phyloP scores from a whole-genome alignment of 192 early-diverging fungal species.

The Geranomyces variabilis region DNA sequence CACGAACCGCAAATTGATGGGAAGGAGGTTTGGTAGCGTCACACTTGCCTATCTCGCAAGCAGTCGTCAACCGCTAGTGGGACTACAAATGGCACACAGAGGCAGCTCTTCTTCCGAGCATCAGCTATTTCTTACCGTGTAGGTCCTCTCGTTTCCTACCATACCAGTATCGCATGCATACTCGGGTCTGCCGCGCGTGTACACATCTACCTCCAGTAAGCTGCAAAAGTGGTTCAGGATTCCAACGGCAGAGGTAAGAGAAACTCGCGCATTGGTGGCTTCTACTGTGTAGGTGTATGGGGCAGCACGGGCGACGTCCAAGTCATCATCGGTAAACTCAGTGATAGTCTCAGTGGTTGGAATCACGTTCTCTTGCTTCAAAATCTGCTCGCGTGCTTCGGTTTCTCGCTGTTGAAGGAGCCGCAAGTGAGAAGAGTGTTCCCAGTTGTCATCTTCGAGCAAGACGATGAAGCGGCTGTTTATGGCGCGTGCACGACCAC shows the following conservation, averaged over 20 bases:
- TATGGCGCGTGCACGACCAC: constrained; percentile 76
- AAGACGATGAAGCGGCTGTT: constrained; percentile 76
- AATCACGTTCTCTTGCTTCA: constrained; percentile 28
- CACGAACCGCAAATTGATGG: constrained; percentile 25
- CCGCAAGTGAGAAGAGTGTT: constrained; percentile 16
- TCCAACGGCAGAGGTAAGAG: constrained; percentile 66
- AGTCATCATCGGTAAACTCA: constrained; percentile 44
- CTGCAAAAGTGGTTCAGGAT: constrained; percentile 75
- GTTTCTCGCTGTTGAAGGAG: background rate
- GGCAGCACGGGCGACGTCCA: constrained; percentile 21
- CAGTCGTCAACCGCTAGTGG: background rate
- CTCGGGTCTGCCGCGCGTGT: constrained; percentile 48
- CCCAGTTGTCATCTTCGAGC: constrained; percentile 38
- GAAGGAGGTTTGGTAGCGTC: constrained; percentile 34
- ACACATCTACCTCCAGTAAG: constrained; percentile 67
- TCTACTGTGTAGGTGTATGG: constrained; percentile 58
- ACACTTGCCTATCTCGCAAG: constrained; percentile 15
- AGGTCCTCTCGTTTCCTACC: background rate
- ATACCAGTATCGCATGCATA: constrained; percentile 44
- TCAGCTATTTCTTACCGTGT: background rate
- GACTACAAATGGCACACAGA: too few relatives aligned
- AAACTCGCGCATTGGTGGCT: constrained; percentile 71
- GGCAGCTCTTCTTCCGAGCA: too few relatives aligned
- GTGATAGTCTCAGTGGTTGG: constrained; percentile 34
- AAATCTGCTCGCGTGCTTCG: constrained; percentile 9